Evolutionary conservation across 768 basidiomycete species (phyloP), one percentile per base, ranked within the genome.

Genomic region (Ramaria sp.): DNA sequence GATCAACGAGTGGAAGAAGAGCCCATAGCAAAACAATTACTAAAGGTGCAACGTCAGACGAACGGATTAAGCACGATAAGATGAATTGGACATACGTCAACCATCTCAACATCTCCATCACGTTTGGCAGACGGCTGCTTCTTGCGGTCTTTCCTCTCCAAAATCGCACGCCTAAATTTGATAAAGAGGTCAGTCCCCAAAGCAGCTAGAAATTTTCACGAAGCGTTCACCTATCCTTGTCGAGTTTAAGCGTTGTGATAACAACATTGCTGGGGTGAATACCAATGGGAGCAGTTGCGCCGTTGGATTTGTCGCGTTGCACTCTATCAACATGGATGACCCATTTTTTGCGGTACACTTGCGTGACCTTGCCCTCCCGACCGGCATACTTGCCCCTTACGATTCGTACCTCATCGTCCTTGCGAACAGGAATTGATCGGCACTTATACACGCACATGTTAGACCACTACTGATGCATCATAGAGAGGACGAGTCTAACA

Each of bases 291-390:
- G 87, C 83, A 55, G 92, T 83, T 59, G 93, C 86, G 62, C 96
- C 95, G 69, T 95, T 96, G 63, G 91, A 91, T 75, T 97, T 97
- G 78, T 99, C 95, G 63, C 92, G 84, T 72, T 88, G 86, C 56
- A 99, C 92, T 69, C 95, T 91, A 74, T 99, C 95, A 69, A 99
- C 89, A 75, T 97, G 87, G 72, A 99, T 88, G 55, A 97, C 91
- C 89, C 91, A 98, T 73, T 95, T 94, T 85, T 95, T 95, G 72
- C 94, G 88, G 81, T 94, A 95, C 62, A 97, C 94, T 74, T 93
- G 87, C 59, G 90, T 91, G 61, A 99, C 84, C 77, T 97, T 97
- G 67, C 95, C 95, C 79, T 99, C 95, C 69, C 93, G 83, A 52
- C 96, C 95, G 80, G 96, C 96, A 83, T 96, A 93, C 73, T 95